Conservation (phyloP, 306 rosid genomes). For the Abrus pulchellus region DNA sequence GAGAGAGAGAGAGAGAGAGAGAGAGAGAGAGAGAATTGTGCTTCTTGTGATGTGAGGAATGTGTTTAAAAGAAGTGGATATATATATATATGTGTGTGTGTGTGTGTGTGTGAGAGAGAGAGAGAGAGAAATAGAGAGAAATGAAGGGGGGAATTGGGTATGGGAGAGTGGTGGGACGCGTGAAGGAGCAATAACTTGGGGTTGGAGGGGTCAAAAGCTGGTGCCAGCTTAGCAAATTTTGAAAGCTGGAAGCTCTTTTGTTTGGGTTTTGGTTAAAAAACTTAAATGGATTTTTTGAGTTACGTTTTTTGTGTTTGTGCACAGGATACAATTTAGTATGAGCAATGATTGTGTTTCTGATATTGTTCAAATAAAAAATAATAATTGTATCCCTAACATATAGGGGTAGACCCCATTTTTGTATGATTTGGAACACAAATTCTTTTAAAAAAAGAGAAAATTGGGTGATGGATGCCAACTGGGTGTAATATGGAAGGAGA, state of each 20-base stretch:
- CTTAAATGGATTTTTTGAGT: conserved; percentile 37
- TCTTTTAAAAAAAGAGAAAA: background rate
- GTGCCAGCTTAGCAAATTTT: conserved; percentile 68
- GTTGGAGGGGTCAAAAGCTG: conserved; percentile 56
- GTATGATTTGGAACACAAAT: conserved; percentile 49
- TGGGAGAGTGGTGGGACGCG: conserved; percentile 48
- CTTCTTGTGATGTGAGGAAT: conserved; percentile 48
- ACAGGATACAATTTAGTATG: conserved; percentile 19
- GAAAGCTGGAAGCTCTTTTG: conserved; percentile 72
- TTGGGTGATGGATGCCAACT: conserved; percentile 73
- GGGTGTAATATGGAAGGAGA: conserved; percentile 60
- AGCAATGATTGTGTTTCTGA: conserved; percentile 46
- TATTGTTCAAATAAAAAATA: background rate
- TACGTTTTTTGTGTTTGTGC: conserved; percentile 17
- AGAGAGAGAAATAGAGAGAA: background rate
- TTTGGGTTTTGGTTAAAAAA: conserved; percentile 49
- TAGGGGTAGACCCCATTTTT: conserved; percentile 53
- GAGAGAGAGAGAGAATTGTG: conserved; percentile 28
- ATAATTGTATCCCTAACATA: background rate
- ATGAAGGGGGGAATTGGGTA: conserved; percentile 17
- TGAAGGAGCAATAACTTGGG: conserved; percentile 57
- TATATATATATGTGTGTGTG: background rate
- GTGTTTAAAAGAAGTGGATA: conserved; percentile 49
- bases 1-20: conserved; percentile 34
- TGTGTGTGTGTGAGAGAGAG: no score